Conservation (phyloP, 2,329 filamentous ascomycete species). For the Cyclaneusma minus region DNA sequence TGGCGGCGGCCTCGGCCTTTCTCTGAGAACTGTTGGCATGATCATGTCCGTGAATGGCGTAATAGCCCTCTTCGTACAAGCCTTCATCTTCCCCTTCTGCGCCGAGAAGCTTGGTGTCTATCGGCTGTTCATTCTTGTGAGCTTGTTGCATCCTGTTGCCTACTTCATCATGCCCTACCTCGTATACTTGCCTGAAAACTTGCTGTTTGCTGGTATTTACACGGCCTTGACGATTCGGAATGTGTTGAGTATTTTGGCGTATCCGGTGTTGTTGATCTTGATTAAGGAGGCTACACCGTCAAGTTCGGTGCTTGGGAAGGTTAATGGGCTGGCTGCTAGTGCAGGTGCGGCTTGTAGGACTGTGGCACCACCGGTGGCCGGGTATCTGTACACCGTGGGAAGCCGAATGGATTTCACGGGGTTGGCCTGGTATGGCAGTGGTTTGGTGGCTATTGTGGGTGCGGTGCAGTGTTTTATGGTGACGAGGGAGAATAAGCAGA, state of each 20-base stretch:
- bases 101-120: slow-evolving; percentile 43
- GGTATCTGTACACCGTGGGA: slow-evolving; percentile 46
- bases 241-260: slow-evolving; percentile 42
- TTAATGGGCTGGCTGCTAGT: slow-evolving; percentile 51
- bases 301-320: slow-evolving; percentile 39
- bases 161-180: slow-evolving; percentile 45
- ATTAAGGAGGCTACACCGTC: slow-evolving; percentile 51
- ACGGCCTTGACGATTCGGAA: slow-evolving; percentile 38
- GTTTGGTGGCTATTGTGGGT: slow-evolving; percentile 37
- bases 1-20: slow-evolving; percentile 46
- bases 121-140: slow-evolving; percentile 39
- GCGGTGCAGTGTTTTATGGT: slow-evolving; percentile 40
- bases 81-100: slow-evolving; percentile 43
- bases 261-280: slow-evolving; percentile 49
- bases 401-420: slow-evolving; percentile 42
- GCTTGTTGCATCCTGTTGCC: slow-evolving; percentile 42
- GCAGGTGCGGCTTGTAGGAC: slow-evolving; percentile 53
- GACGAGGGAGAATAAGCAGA: slow-evolving; percentile 6
- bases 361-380: slow-evolving; percentile 47
- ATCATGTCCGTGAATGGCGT: slow-evolving; percentile 43
- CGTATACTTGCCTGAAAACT: slow-evolving; percentile 33
- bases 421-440: slow-evolving; percentile 48
- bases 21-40: slow-evolving; percentile 44
- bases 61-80: slow-evolving; percentile 43
- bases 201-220: slow-evolving; percentile 43